These are phyloP conservation scores for Cyclospora cayetanensis DNA, from an alignment of 169 alveolate species.

Conservation along the genomic window DNA sequence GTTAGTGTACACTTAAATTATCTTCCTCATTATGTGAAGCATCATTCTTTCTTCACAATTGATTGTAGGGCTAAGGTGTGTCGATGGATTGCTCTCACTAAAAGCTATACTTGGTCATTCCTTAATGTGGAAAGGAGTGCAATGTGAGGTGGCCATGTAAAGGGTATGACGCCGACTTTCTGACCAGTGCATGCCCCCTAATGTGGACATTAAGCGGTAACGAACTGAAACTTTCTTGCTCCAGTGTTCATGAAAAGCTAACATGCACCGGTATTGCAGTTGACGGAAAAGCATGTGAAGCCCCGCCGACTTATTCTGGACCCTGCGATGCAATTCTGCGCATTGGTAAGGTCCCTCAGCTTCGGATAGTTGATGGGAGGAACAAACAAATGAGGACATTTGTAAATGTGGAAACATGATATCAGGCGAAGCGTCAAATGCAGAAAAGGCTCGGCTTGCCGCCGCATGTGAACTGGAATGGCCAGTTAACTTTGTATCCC, in stretches of 20 bases:
- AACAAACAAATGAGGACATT: not conserved
- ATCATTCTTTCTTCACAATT: not conserved
- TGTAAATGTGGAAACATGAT: not conserved
- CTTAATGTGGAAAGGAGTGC: not conserved
- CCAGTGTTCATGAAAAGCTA: not conserved
- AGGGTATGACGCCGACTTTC: conserved; percentile 43
- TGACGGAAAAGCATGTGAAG: conserved; percentile 70
- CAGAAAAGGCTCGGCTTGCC: conserved; percentile 54
- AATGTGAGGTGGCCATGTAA: conserved; percentile 68
- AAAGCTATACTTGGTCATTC: too few species aligned
- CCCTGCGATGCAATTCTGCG: conserved; percentile 58
- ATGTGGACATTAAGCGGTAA: conserved; percentile 59
- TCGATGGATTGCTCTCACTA: not conserved
- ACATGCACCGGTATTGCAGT: not conserved
- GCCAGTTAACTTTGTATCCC: conserved; percentile 42
- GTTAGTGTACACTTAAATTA: not conserved
- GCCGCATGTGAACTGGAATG: conserved; percentile 38
- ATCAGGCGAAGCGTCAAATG: conserved; percentile 27
- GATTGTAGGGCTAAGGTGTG: conserved; percentile 43
- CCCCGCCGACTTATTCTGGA: conserved; percentile 68
- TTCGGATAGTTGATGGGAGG: not conserved
- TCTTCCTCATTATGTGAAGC: not conserved
- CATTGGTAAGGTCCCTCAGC: conserved; percentile 2
- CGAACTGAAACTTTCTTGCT: not conserved
- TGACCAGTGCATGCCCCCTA: conserved; percentile 46